Base-by-base conservation (phyloP, 2,329 filamentous ascomycete species). In the Nothophaeocryptopus gaeumannii region DNA sequence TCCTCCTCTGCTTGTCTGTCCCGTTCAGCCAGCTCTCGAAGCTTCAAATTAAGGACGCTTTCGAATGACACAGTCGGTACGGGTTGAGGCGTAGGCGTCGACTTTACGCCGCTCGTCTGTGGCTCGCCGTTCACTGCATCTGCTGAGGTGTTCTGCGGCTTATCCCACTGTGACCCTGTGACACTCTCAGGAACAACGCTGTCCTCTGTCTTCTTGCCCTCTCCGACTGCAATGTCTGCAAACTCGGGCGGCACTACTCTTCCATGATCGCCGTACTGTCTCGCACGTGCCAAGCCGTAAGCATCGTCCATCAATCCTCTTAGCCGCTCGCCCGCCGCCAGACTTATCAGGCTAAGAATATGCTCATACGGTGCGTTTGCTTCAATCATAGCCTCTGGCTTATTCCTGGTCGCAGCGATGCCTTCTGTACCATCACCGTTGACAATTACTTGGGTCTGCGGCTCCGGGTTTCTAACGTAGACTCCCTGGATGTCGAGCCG, bases 271-370 rank as follows among this genome's bases (percentile, higher is more conserved):
- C 86, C 88, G 53, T 79, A 83, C 64, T 88, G 86, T 46, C 92
- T 82, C 51, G 82, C 86, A 51, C 78, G 78, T 2, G 89, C 81
- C 39, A 95, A 72, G 8, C 78, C 78, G 47, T 84, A 81, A 9
- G 89, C 84, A 61, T 96, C 90, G 63, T 91, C 86, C 3, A 96
- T 65, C 29, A 96, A 71, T 10, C 83, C 81, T 45, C 88, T 79
- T 33, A 96, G 61, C 26, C 89, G 81, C 60, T 95, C 86, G 65
- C 92, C 89, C 8, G 89, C 84, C 13, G 88, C 88, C 49, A 96
- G 79, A 5, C 89, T 93, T 50, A 96, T 68, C 12, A 96, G 76
- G 20, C 88, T 86, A 38, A 96, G 72, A 58, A 96, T 87, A 54
- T 96, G 90, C 11, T 87, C 85, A 31, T 96, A 74, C 46, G 81